Percentiles rank a stretch among this genome's conserved stretches.
Evolutionary conservation across 1,284 basidiomycete species (phyloP).

Genomic region (Dichomitus squalens): DNA sequence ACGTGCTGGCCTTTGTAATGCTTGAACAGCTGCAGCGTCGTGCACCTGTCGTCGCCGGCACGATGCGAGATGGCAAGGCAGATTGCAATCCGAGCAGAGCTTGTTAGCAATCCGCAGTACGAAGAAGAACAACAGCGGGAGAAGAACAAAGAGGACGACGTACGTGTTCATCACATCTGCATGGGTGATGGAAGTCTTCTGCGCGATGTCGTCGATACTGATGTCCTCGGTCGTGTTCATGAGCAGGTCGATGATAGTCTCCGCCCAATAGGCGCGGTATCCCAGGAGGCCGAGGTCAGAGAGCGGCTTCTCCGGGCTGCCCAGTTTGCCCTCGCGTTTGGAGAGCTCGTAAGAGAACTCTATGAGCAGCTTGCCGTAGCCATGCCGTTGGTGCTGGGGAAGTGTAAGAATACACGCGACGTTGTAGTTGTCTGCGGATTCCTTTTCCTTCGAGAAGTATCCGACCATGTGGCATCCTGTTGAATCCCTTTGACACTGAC

Average conservation of each 20-base stretch:
- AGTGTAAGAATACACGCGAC: constrained; percentile 98
- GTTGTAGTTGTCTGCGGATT: constrained; percentile 97
- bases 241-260: constrained; percentile 93
- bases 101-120: constrained; percentile 22
- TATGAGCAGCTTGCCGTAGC: constrained; percentile 94
- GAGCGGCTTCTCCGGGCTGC: constrained; percentile 97
- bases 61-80: neutral
- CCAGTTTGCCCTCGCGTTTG: constrained; percentile 95
- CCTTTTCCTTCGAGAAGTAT: constrained; percentile 99
- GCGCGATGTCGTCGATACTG: constrained; percentile 96
- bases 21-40: constrained; percentile 93
- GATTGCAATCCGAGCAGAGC: constrained; percentile 9
- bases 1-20: constrained; percentile 96
- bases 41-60: constrained; percentile 61
- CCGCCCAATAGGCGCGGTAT: constrained; percentile 98
- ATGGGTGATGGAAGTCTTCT: constrained; percentile 95
- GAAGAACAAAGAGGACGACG: constrained; percentile 43
- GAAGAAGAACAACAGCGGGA: constrained; percentile 3
- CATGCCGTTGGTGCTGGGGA: constrained; percentile 96
- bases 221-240: constrained; percentile 77
- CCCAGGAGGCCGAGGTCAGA: constrained; percentile 92
- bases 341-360: constrained; percentile 98
- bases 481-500: constrained; percentile 83
- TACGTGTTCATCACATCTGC: constrained; percentile 98
- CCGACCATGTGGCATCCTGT: constrained; percentile 94